phyloP scores from a whole-genome alignment of 352 stramenopile genomes.

The Pythium grandisporangium region DNA sequence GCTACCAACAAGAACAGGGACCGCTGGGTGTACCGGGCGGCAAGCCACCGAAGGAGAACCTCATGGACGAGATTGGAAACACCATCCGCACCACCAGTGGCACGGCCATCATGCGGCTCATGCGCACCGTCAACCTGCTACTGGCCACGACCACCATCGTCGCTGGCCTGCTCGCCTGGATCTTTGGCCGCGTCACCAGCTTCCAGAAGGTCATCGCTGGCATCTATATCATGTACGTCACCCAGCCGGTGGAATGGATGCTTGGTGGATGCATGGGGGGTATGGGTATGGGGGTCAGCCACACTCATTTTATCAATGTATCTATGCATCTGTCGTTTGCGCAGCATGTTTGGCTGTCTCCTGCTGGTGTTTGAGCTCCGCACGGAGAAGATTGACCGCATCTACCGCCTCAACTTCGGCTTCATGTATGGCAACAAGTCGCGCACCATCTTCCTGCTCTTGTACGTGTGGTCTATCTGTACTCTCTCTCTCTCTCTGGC shows the following conservation, averaged over 20 bases:
- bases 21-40: constrained; percentile 9
- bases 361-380: constrained; percentile 79
- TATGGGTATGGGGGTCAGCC: too few relatives aligned
- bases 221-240: constrained; percentile 82
- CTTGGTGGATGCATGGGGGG: too few relatives aligned
- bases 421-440: constrained; percentile 89
- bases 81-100: constrained; percentile 82
- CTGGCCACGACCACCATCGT: constrained; percentile 63
- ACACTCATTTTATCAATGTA: too few relatives aligned
- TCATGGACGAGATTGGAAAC: constrained; percentile 79
- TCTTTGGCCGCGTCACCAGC: constrained; percentile 64
- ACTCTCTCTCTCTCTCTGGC: too few relatives aligned
- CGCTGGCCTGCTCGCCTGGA: constrained; percentile 65
- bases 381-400: constrained; percentile 67
- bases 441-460: constrained; percentile 81
- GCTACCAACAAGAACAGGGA: constrained; percentile 18
- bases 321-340: constrained; percentile 4
- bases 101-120: constrained; percentile 71
- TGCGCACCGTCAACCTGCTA: constrained; percentile 70
- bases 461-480: constrained; percentile 40
- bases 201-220: constrained; percentile 79
- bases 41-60: constrained; percentile 31
- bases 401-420: constrained; percentile 81
- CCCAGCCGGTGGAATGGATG: background rate
- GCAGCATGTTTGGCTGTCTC: constrained; percentile 70